Base-by-base conservation (phyloP, 345 rosid genomes). In the Lepidium didymum region DNA sequence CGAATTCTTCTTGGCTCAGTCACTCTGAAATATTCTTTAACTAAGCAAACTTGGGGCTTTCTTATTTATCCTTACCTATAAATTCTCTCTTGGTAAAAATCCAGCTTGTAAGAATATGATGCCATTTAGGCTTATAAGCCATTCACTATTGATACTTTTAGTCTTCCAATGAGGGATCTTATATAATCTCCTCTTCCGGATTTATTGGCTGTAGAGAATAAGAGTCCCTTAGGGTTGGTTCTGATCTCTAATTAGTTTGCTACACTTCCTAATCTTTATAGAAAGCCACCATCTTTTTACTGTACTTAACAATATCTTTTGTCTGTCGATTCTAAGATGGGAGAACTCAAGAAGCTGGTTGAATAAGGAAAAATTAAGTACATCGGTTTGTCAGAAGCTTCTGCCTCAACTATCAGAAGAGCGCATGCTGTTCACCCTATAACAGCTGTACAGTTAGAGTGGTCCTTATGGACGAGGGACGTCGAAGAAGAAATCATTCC, bases 371-470 rank as follows among this genome's bases (percentile, higher is more conserved):
- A 89, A 74, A 76, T 89, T 67, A 89, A 83, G 78, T 87, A 85
- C 37, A 59, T 84, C 0, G 93, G 88, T 41, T 70, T 89, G 14
- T 85, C 91, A 0, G 89, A 87, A 74, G 93, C 89, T 16, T 89
- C 87, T 10, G 86, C 89, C 11, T 84, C 91, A 23, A 84, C 88
- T 34, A 86, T 89, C 62, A 81, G 90, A 75, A 70, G 96, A 51
- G 96, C 90, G n/a, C n/a, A n/a, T n/a, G n/a, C 10, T 19, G 83
- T 87, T 72, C 96, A 87, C 74, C 96, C 93, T 0, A 73, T 87
- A 9, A 87, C 84, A 2, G 87, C 87, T 0, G 78, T 87, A 10
- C 88, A 87, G 57, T 33, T 84, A 52, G 96, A 85, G 25, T 87
- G 93, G 96, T 87, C 93, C 3, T 62, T 89, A 49, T 87, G 91